These are phyloP conservation scores for Claviceps sp. DNA, from an alignment of 2,329 filamentous ascomycete genomes.

Conservation along the genomic window DNA sequence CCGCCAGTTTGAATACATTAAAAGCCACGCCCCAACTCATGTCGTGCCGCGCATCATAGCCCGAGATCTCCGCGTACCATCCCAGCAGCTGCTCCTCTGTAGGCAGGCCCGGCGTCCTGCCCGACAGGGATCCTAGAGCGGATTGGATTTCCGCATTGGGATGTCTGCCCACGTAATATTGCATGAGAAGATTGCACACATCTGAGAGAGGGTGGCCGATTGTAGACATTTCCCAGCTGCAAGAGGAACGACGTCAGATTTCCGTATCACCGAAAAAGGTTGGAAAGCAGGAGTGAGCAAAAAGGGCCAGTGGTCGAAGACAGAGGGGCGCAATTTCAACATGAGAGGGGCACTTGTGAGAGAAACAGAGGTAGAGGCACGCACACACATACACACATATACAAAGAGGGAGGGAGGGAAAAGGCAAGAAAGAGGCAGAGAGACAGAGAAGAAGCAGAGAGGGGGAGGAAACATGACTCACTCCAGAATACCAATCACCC, in stretches of 20 bases:
- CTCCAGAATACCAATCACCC: slow-evolving; percentile 87
- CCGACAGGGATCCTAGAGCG: slow-evolving; percentile 43
- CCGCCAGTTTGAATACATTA: slow-evolving; percentile 45
- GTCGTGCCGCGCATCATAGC: slow-evolving; percentile 55
- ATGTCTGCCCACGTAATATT: slow-evolving; percentile 24
- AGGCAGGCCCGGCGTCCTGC: slow-evolving; percentile 50
- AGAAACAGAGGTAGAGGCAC: too few relatives aligned
- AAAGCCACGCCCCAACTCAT: slow-evolving; percentile 50
- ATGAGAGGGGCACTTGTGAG: too few relatives aligned
- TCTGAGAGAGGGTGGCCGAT: slow-evolving; percentile 93
- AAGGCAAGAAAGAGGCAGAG: background rate
- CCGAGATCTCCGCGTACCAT: slow-evolving; percentile 37
- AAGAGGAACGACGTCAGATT: background rate
- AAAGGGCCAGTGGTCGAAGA: background rate
- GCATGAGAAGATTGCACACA: slow-evolving; percentile 58
- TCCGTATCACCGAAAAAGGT: background rate
- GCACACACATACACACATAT: background rate
- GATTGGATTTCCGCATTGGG: slow-evolving; percentile 13
- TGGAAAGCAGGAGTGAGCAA: background rate
- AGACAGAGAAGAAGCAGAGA: background rate
- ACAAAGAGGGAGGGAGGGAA: background rate
- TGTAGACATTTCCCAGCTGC: slow-evolving; percentile 91
- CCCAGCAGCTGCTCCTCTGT: slow-evolving; percentile 25
- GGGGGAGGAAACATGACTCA: slow-evolving; percentile 23
- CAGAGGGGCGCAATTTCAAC: too few relatives aligned